Evolutionary conservation across 1,284 basidiomycete genomes (phyloP), one percentile per base, ranked within the genome.

Genomic region (Malassezia cuniculi): DNA sequence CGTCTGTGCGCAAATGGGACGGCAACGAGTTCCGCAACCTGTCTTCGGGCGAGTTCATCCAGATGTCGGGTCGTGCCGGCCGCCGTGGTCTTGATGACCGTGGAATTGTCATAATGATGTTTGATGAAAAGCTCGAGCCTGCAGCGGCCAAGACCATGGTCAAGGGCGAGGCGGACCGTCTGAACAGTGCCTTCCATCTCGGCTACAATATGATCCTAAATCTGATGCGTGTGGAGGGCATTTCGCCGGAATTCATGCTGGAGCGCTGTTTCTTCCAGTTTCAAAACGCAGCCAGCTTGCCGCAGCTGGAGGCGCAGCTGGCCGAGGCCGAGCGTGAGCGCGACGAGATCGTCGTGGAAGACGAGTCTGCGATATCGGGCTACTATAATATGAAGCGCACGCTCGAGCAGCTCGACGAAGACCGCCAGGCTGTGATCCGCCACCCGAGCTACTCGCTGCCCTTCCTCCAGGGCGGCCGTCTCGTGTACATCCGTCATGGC

Each of bases 21-120:
- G 93, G 93, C 4, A 79, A 78, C 37, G 85, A 93, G 58, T 93
- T 94, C 71, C 76, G 93, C 25, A 85, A 87, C 63, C 73, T 99
- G 29, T 51, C 54, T 14, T 57, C 55, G 32, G 63, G 63, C 35
- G 63, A 66, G 39, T 66, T 64, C 37, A 66, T 66, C 82, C 72
- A 29, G 71, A 99, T 99, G 93, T 90, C 87, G 1, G 93, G 93
- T 40, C 83, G 93, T 53, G 93, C 93, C 4, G 93, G 93, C 57
- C 80, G 93, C 65, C 80, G 93, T 71, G 93, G 93, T 31, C 72
- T 97, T 41, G 93, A 99, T 67, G 90, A 95, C 53, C 79, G 93
- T n/a, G 93, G 93, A 49, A 87, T 99, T 40, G 93, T 99, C 50
- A 95, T 99, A 62, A 86, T 99, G 86, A 97, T 99, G 93, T 85